These are phyloP conservation scores for Tilletia indica DNA, from an alignment of 1,284 basidiomycete species.

Conservation along the genomic window DNA sequence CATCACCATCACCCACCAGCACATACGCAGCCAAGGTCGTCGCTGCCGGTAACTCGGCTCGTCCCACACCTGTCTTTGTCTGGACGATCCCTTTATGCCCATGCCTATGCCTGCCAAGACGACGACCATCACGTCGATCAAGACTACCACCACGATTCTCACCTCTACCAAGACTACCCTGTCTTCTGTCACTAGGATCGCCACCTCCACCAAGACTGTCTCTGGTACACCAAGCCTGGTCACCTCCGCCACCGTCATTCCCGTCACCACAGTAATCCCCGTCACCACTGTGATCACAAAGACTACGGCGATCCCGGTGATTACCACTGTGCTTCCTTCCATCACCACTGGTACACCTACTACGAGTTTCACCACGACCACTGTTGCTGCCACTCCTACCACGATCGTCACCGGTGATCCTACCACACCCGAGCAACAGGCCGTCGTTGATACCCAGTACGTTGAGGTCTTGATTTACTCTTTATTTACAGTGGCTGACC, in stretches of 20 bases:
- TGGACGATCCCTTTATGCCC: constrained; percentile 15
- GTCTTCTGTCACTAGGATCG: neutral
- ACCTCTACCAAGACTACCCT: constrained; percentile 4
- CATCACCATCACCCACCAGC: neutral
- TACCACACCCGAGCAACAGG: constrained; percentile 10
- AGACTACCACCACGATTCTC: constrained; percentile 20
- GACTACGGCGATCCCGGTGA: neutral
- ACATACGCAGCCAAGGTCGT: neutral
- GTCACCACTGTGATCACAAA: constrained; percentile 1
- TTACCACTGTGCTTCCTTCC: neutral
- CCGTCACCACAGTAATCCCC: neutral
- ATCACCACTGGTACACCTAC: neutral
- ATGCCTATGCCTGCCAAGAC: constrained; percentile 18
- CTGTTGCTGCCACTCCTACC: neutral
- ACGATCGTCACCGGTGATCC: neutral
- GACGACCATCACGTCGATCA: constrained; percentile 20
- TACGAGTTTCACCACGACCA: neutral
- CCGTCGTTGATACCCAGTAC: constrained; percentile 9
- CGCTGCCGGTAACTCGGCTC: constrained; percentile 1
- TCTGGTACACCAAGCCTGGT: neutral
- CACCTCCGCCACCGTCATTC: neutral
- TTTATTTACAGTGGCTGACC: too few relatives aligned
- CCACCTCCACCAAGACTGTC: neutral
- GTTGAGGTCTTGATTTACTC: neutral
- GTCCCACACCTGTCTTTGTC: neutral